Conservation (phyloP, 495 filamentous ascomycete species). For the Clavariopsis aquatica region DNA sequence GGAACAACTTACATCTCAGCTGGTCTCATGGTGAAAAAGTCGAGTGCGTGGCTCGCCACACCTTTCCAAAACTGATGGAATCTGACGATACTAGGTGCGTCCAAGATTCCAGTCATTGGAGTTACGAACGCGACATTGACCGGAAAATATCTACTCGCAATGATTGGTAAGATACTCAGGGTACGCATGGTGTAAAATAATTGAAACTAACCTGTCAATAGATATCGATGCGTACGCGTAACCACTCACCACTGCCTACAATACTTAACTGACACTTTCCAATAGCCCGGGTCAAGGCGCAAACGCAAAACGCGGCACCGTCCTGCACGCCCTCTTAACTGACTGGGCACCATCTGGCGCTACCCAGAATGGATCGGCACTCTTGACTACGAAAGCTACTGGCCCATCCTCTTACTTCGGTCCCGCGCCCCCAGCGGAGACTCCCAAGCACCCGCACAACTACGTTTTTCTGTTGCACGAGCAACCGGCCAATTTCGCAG, state of each 20-base stretch:
- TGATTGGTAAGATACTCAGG: slow-evolving; percentile 48
- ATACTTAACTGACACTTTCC: not conserved
- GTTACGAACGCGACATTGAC: slow-evolving; percentile 43
- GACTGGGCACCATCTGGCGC: slow-evolving; percentile 48
- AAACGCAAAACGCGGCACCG: slow-evolving; percentile 39
- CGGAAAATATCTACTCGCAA: slow-evolving; percentile 50
- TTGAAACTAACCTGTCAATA: not conserved
- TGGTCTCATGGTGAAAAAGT: slow-evolving; percentile 46
- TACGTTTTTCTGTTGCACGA: slow-evolving; percentile 52
- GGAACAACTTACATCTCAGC: slow-evolving; percentile 48
- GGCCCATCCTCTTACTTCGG: slow-evolving; percentile 49
- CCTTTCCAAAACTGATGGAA: not conserved
- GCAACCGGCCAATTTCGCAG: slow-evolving; percentile 46
- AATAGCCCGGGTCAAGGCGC: slow-evolving; percentile 3
- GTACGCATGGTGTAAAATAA: too few species aligned
- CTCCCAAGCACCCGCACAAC: slow-evolving; percentile 49
- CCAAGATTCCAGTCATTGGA: slow-evolving; percentile 49
- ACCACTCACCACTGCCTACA: not conserved
- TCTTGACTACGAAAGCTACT: slow-evolving; percentile 46
- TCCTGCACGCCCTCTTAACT: slow-evolving; percentile 51
- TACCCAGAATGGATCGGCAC: slow-evolving; percentile 42
- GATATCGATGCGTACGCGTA: slow-evolving; percentile 17
- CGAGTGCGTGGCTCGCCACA: slow-evolving; percentile 34
- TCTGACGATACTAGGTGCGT: slow-evolving; percentile 33
- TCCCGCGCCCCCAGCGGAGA: slow-evolving; percentile 50